Evolutionary conservation across 176 grass and related monocot species (phyloP), one percentile per base, ranked within the genome.

Genomic region (Lolium perenne): DNA sequence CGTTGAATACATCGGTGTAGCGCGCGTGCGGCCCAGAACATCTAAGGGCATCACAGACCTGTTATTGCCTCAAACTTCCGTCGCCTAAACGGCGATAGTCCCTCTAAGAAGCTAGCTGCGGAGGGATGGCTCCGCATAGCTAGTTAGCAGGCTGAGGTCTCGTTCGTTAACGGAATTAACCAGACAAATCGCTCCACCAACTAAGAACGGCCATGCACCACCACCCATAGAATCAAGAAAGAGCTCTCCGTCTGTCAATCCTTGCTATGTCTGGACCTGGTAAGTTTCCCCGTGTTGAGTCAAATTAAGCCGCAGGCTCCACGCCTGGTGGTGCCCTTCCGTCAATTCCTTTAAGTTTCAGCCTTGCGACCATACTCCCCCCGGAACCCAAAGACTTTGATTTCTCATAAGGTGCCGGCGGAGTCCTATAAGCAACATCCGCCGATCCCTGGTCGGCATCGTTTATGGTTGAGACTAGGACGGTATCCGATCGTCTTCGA

Each of bases 91-190:
- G 80, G 86, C 86, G 86, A 91, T 89, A 95, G 90, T 95, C 91
- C 94, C 91, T 95, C 91, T 95, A 95, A 95, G 91, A 95, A 93
- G 93, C 93, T 95, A 87, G 88, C 86, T 88, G 20, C 76, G 55
- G 80, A 95, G 88, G 85, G 88, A 95, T 92, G 79, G 32, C 85
- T 81, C 78, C 57, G 3, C 78, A 80, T 86, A 86, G 53, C 84
- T 86, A 86, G 65, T 88, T 91, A 90, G 88, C 85, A 93, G 91
- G 91, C 80, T 87, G 84, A 93, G 84, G 91, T 93, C 88, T 93
- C 76, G 77, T 93, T 93, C 76, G 81, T 93, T 90, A 93, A 90
- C 53, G 56, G 88, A 93, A 93, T 90, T 93, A 83, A 90, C 85
- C 85, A 87, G 85, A 93, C 78, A 93, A 90, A 93, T 93, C 82